A percentile compares a stretch with the other conserved stretches of the same genome.
Conservation (phyloP, 148 eudicot genomes). For the Selenicereus undatus region DNA sequence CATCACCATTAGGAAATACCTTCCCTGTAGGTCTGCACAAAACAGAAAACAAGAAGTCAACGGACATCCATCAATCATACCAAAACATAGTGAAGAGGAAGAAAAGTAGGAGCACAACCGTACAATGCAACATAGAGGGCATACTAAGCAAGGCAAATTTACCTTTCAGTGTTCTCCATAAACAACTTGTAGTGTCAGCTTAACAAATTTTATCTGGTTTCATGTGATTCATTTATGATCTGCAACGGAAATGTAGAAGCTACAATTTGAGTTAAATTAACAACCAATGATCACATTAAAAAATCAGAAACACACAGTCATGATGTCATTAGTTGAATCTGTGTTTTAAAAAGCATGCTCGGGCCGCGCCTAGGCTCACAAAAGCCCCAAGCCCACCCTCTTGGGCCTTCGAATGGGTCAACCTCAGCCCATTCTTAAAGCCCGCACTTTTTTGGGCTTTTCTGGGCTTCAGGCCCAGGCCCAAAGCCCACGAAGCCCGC, state of each 20-base stretch:
- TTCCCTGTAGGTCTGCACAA: conserved; percentile 36
- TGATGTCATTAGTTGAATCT: neutral
- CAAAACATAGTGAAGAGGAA: neutral
- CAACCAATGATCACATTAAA: neutral
- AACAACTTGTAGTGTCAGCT: conserved; percentile 4
- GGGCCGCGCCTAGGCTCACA: too few species aligned
- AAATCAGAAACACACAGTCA: neutral
- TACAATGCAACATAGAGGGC: neutral
- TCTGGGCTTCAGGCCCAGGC: too few species aligned
- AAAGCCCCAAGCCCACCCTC: too few species aligned
- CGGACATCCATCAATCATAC: neutral
- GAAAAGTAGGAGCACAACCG: neutral
- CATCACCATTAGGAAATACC: conserved; percentile 62
- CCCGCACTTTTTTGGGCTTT: too few species aligned
- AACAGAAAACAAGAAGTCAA: conserved; percentile 9
- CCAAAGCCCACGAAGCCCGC: too few species aligned
- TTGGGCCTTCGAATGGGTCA: too few species aligned
- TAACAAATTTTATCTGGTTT: neutral
- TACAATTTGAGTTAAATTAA: neutral
- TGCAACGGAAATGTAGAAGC: conserved; percentile 5
- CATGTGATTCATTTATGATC: conserved; percentile 17
- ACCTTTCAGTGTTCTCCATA: conserved; percentile 53
- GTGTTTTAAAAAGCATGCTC: too few species aligned
- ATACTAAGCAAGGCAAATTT: neutral
- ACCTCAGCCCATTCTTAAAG: too few species aligned